Base-by-base conservation (phyloP, 1,284 basidiomycete species). In the Gymnopus androsaceus region DNA sequence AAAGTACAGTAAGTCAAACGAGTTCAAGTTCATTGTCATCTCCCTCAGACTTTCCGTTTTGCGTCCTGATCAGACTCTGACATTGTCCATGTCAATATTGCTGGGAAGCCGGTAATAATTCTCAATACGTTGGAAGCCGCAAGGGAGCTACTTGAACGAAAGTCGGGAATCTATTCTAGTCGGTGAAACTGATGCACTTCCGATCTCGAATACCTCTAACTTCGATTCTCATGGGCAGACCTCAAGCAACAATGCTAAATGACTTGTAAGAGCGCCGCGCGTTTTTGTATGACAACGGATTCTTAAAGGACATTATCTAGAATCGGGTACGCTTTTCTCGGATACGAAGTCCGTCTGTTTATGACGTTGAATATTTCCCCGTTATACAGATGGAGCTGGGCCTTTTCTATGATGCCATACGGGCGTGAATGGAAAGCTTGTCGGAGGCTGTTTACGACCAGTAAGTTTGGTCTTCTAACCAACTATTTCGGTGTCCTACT, bases 21-120 rank as follows among this genome's bases (percentile, higher is more conserved):
- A n/a, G n/a, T n/a, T n/a, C n/a, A n/a, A n/a, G n/a, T n/a, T n/a
- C n/a, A n/a, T n/a, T n/a, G n/a, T n/a, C n/a, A n/a, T n/a, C n/a
- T n/a, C n/a, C n/a, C n/a, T n/a, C n/a, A n/a, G n/a, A n/a, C n/a
- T n/a, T n/a, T n/a, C n/a, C n/a, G n/a, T n/a, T n/a, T n/a, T n/a
- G n/a, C n/a, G n/a, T n/a, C n/a, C n/a, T n/a, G n/a, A n/a, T n/a
- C 34, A 56, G 55, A 52, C 6, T 52, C 49, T 21, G 50, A 56
- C 44, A 46, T 56, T 15, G 46, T 56, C 25, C 48, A 56, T 28
- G 7, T 57, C 19, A 46, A 53, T 40, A 31, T 54, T 17, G 56
- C 51, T 6, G 56, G 56, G n/a, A 40, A 31, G 1, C 44, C 42
- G 8, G 6, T 54, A 7, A 38, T 54, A 19, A 54, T 34, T 15